A percentile compares a stretch with the other conserved stretches of the same genome.
These are phyloP conservation scores for Diaporthe caulivora DNA, from an alignment of 2,329 filamentous ascomycete species.

Conservation along the genomic window DNA sequence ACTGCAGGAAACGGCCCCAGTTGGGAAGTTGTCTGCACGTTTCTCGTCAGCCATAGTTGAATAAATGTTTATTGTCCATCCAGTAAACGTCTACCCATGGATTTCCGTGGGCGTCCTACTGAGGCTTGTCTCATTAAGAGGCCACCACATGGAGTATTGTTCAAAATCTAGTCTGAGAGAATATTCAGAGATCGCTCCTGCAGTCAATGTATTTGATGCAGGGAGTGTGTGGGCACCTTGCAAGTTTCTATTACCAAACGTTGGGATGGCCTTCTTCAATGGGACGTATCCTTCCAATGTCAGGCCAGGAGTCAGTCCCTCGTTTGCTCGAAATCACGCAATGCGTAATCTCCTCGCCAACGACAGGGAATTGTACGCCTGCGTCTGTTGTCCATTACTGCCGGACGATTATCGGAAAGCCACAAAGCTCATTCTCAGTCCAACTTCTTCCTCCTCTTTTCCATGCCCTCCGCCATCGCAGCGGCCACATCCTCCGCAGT, in stretches of 20 bases:
- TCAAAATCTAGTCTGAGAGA: background rate
- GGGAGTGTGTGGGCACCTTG: background rate
- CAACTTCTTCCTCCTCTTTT: slow-evolving; percentile 43
- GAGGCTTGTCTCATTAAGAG: no score
- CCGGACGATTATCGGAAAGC: background rate
- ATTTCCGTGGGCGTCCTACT: background rate
- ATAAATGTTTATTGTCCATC: no score
- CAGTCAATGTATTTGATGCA: background rate
- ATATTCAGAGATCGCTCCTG: background rate
- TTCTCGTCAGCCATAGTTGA: background rate
- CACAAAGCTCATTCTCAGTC: slow-evolving; percentile 29
- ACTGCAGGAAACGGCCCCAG: no score
- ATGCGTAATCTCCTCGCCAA: background rate
- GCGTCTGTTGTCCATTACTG: background rate
- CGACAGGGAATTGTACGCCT: background rate
- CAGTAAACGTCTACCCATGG: background rate
- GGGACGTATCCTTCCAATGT: background rate
- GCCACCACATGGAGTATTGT: background rate
- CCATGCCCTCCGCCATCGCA: slow-evolving; percentile 58
- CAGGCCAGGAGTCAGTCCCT: background rate
- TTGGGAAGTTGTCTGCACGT: no score
- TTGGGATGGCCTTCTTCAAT: background rate
- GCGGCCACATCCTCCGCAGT: slow-evolving; percentile 65
- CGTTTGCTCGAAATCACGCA: background rate
- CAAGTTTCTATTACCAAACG: background rate